Conservation (phyloP, 1,284 basidiomycete species). For the Pisolithus thermaeus region DNA sequence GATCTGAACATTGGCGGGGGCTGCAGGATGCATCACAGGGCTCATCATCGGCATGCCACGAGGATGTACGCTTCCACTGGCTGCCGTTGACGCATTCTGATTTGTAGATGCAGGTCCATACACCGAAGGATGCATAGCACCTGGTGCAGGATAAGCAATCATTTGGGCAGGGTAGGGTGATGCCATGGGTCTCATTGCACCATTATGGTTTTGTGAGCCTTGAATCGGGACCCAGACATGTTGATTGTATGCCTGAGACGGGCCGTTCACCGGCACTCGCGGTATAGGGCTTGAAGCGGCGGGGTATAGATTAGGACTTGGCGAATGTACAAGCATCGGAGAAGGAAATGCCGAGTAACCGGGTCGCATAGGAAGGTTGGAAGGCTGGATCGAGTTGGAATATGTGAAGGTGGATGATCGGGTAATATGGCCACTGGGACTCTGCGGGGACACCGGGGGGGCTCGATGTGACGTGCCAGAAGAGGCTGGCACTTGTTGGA, state of each 20-base stretch:
- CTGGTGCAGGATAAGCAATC: conserved; percentile 55
- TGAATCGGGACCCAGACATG: conserved; percentile 62
- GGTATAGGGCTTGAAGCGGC: conserved; percentile 58
- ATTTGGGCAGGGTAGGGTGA: conserved; percentile 62
- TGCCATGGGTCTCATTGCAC: conserved; percentile 50
- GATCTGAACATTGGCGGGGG: conserved; percentile 38
- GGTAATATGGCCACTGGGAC: conserved; percentile 40
- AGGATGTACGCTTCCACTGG: conserved; percentile 40
- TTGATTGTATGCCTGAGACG: conserved; percentile 51
- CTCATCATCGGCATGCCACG: conserved; percentile 52
- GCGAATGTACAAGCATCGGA: conserved; percentile 65
- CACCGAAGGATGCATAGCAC: conserved; percentile 36
- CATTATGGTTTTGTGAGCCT: conserved; percentile 40
- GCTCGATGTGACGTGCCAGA: conserved; percentile 39
- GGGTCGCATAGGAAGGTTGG: conserved; percentile 43
- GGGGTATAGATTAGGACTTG: conserved; percentile 56
- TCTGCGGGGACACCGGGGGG: conserved; percentile 41
- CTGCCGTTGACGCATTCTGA: conserved; percentile 33
- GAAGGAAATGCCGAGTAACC: conserved; percentile 55
- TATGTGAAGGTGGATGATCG: conserved; percentile 34
- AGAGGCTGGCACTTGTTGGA: conserved; percentile 69
- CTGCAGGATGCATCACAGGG: conserved; percentile 58
- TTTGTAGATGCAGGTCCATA: conserved; percentile 47
- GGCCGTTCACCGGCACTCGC: conserved; percentile 55
- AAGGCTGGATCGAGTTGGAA: conserved; percentile 33